These are phyloP conservation scores for Fistulina hepatica DNA, from an alignment of 1,284 basidiomycete genomes.

Conservation along the genomic window DNA sequence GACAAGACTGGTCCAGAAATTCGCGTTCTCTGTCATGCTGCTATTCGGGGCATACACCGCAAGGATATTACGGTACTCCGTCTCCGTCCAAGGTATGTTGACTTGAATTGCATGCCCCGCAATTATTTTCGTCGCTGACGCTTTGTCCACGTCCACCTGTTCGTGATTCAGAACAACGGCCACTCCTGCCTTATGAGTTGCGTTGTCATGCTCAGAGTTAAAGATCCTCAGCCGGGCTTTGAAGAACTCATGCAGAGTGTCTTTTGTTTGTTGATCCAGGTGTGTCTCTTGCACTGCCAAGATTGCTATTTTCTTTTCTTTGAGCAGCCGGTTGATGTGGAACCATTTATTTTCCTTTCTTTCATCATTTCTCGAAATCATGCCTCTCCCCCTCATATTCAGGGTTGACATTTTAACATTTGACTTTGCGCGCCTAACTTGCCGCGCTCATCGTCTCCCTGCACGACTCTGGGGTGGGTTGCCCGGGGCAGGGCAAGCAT, in stretches of 20 bases:
- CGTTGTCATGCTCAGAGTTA: background rate
- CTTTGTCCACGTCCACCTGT: background rate
- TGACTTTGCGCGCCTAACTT: too few relatives aligned
- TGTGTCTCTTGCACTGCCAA: background rate
- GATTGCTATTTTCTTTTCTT: background rate
- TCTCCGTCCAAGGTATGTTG: constrained; percentile 9
- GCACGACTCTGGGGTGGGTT: too few relatives aligned
- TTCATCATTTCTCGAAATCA: background rate
- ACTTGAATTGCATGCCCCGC: constrained; percentile 11
- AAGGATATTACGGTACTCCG: constrained; percentile 2
- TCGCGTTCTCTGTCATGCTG: constrained; percentile 5
- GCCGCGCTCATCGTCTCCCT: too few relatives aligned
- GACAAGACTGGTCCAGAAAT: constrained; percentile 10
- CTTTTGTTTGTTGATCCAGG: background rate
- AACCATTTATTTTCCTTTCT: background rate
- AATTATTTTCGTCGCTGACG: constrained; percentile 5
- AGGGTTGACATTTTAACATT: background rate
- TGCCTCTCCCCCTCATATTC: too few relatives aligned
- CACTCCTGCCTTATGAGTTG: constrained; percentile 2
- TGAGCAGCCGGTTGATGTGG: background rate
- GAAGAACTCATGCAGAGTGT: background rate
- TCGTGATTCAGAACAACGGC: constrained; percentile 10
- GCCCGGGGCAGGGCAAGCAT: too few relatives aligned
- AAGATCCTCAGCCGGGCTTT: background rate
- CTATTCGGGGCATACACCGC: constrained; percentile 14